Evolutionary conservation across 2,329 filamentous ascomycete species (phyloP).

Genomic region (Hypoxylon sp.): DNA sequence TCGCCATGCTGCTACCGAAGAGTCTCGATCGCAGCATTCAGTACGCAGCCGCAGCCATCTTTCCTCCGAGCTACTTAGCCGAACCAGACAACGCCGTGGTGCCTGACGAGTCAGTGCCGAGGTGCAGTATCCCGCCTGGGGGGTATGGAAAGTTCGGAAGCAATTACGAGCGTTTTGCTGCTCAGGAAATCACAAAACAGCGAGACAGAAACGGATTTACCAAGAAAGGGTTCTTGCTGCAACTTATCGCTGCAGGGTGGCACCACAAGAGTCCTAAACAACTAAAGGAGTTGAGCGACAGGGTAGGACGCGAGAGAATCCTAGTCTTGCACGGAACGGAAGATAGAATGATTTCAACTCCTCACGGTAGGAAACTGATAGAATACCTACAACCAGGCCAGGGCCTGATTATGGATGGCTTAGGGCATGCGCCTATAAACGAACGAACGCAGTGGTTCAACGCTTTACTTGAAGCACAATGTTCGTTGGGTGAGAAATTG

Average conservation of each 20-base stretch:
- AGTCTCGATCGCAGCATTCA: slow-evolving; percentile 74
- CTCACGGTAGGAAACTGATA: slow-evolving; percentile 77
- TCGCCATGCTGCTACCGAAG: slow-evolving; percentile 76
- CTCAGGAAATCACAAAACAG: slow-evolving; percentile 81
- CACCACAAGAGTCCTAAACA: slow-evolving; percentile 80
- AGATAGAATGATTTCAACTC: slow-evolving; percentile 83
- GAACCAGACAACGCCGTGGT: slow-evolving; percentile 70
- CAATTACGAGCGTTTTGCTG: slow-evolving; percentile 86
- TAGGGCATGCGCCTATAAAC: slow-evolving; percentile 80
- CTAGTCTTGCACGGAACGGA: slow-evolving; percentile 80
- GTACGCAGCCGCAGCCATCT: slow-evolving; percentile 75
- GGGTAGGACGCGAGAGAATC: slow-evolving; percentile 79
- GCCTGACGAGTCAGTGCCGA: slow-evolving; percentile 60
- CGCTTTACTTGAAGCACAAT: slow-evolving; percentile 68
- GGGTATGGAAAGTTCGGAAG: slow-evolving; percentile 72
- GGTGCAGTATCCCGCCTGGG: slow-evolving; percentile 51
- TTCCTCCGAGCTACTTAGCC: slow-evolving; percentile 73
- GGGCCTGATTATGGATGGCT: slow-evolving; percentile 74
- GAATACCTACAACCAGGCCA: slow-evolving; percentile 72
- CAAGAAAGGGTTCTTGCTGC: slow-evolving; percentile 77
- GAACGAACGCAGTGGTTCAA: slow-evolving; percentile 80
- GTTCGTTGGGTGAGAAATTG: slow-evolving; percentile 66
- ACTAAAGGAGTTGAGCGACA: slow-evolving; percentile 73
- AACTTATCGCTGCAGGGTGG: slow-evolving; percentile 83
- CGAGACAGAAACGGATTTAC: slow-evolving; percentile 70